Evolutionary conservation across 1,139 yeast genomes (phyloP).

Genomic region (Blastobotrys capitulatus): DNA sequence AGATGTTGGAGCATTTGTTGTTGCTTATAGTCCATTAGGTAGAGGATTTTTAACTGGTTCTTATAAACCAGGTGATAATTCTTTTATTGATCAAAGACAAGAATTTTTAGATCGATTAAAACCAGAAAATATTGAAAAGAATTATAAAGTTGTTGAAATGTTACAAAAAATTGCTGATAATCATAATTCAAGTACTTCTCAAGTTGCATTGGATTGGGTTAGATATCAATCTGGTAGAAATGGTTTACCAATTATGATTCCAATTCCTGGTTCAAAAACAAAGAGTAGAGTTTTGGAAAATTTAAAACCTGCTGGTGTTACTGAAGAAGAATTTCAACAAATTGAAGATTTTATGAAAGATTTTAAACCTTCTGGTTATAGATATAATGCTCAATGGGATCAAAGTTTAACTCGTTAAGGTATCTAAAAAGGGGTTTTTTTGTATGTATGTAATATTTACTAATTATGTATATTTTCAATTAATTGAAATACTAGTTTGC

Average conservation of each 20-base stretch:
- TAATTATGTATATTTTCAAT: no score
- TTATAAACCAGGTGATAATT: slow-evolving; percentile 27
- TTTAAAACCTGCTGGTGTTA: slow-evolving; percentile 42
- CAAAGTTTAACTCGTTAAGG: no score
- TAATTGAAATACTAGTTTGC: no score
- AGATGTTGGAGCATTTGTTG: slow-evolving; percentile 54
- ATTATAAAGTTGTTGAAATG: slow-evolving; percentile 45
- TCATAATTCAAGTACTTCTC: slow-evolving; percentile 51
- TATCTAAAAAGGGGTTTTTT: no score
- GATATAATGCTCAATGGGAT: no score
- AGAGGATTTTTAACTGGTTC: slow-evolving; percentile 70
- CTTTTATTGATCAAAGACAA: no score
- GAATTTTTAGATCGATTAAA: slow-evolving; percentile 42
- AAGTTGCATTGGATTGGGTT: slow-evolving; percentile 72
- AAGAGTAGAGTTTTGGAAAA: slow-evolving; percentile 57
- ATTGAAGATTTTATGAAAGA: slow-evolving; percentile 38
- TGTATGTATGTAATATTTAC: no score
- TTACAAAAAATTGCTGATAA: slow-evolving; percentile 42
- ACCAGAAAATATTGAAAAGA: slow-evolving; percentile 50
- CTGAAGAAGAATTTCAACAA: slow-evolving; percentile 48
- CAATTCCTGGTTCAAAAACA: slow-evolving; percentile 73
- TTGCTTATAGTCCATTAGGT: slow-evolving; percentile 79
- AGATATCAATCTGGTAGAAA: slow-evolving; percentile 21
- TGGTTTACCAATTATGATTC: slow-evolving; percentile 53
- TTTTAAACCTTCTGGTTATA: slow-evolving; percentile 43